phyloP scores from a whole-genome alignment of 805 yeast genomes.

The Yarrowia divulgata region DNA sequence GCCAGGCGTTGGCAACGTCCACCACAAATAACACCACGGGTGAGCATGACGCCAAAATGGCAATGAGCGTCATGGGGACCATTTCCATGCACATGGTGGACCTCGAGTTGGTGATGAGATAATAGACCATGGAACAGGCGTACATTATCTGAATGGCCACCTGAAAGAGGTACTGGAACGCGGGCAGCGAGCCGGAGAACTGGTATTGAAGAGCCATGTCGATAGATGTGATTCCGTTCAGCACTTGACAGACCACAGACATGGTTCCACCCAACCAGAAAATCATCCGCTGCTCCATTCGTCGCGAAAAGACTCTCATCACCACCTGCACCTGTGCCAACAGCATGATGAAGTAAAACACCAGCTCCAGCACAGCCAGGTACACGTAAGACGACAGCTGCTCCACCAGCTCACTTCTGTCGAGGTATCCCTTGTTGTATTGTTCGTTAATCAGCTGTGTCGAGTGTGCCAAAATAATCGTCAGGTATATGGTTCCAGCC shows the following conservation, averaged over 20 bases:
- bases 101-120: slow-evolving; percentile 60
- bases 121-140: slow-evolving; percentile 67
- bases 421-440: slow-evolving; percentile 53
- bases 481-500: slow-evolving; percentile 53
- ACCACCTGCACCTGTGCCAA: slow-evolving; percentile 75
- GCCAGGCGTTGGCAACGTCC: slow-evolving; percentile 78
- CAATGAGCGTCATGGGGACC: slow-evolving; percentile 62
- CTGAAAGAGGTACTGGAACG: slow-evolving; percentile 74
- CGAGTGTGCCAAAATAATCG: slow-evolving; percentile 58
- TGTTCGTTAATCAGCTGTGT: slow-evolving; percentile 58
- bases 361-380: slow-evolving; percentile 63
- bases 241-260: slow-evolving; percentile 62
- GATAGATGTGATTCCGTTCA: slow-evolving; percentile 64
- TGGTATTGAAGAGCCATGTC: slow-evolving; percentile 51
- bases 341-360: slow-evolving; percentile 59
- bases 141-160: slow-evolving; percentile 74
- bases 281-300: slow-evolving; percentile 69
- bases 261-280: slow-evolving; percentile 65
- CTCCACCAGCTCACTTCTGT: slow-evolving; percentile 56
- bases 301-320: slow-evolving; percentile 71
- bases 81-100: slow-evolving; percentile 59
- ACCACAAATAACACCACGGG: slow-evolving; percentile 77
- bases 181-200: slow-evolving; percentile 53
- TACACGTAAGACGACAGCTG: slow-evolving; percentile 55
- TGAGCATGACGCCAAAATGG: slow-evolving; percentile 62